Conservation (phyloP, 2,329 filamentous ascomycete genomes). For the Fusarium camptoceras region DNA sequence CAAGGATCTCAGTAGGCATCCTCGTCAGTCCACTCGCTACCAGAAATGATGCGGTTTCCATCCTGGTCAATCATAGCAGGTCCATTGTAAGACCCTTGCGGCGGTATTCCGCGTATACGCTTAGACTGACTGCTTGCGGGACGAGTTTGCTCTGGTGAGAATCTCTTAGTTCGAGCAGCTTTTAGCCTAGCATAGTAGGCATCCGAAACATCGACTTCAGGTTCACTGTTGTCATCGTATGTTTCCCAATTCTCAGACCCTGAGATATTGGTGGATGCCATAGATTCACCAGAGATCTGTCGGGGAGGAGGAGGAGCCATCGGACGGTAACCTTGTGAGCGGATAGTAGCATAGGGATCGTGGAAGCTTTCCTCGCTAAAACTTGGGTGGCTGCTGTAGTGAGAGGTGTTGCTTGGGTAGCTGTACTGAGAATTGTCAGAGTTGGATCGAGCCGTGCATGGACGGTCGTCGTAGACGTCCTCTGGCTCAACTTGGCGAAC, state of each 20-base stretch:
- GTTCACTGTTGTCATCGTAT: constrained; percentile 85
- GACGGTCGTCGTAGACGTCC: constrained; percentile 83
- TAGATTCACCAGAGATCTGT: constrained; percentile 74
- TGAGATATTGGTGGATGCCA: constrained; percentile 79
- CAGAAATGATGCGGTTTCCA: constrained; percentile 71
- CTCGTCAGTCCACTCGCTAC: constrained; percentile 76
- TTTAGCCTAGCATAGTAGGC: constrained; percentile 84
- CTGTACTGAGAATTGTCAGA: constrained; percentile 54
- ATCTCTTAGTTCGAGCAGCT: constrained; percentile 74
- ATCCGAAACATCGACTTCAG: constrained; percentile 79
- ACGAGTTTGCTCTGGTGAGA: constrained; percentile 62
- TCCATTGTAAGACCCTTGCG: constrained; percentile 59
- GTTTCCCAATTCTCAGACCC: constrained; percentile 99
- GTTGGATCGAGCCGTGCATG: constrained; percentile 52
- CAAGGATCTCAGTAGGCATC: constrained; percentile 62
- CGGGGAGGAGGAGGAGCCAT: constrained; percentile 61
- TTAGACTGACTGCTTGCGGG: constrained; percentile 61
- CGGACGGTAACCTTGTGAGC: constrained; percentile 55
- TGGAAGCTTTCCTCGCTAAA: constrained; percentile 54
- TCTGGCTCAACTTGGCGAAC: constrained; percentile 76
- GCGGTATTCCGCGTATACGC: constrained; percentile 65
- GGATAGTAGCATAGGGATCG: constrained; percentile 57
- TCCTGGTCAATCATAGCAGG: constrained; percentile 66
- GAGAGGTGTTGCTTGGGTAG: constrained; percentile 50
- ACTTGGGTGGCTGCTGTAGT: constrained; percentile 47